Evolutionary conservation across 352 stramenopile genomes (phyloP), one percentile per base, ranked within the genome.

Genomic region (Globisporangium canariense): DNA sequence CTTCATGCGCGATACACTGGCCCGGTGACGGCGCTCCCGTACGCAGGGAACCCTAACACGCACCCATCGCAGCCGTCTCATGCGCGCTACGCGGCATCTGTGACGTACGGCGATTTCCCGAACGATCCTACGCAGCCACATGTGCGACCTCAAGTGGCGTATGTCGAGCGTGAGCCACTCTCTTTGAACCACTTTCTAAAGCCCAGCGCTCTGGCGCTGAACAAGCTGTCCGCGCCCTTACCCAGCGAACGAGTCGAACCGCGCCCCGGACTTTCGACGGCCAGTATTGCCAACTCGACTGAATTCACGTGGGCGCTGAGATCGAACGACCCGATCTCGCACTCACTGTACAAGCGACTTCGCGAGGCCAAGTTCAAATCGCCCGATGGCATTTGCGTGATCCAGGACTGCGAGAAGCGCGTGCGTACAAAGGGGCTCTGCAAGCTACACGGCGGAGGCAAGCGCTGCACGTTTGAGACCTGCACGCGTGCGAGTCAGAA

Each of bases 361-460:
- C 50, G 50, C 14, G 28, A 56, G 9, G 28, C 50, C 50, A 56
- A 56, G 8, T 34, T 56, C 7, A 20, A 56, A 25, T 56, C 50
- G 6, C 13, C 50, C 6, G 28, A 56, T 11, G 28, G 50, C 6
- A 34, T 56, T 7, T 56, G 50, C 16, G 9, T 56, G 22, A 25
- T 41, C 13, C 50, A 56, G 28, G 5, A 40, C 32, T 56, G 50
- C 18, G 14, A 20, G 28, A 41, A 40, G 14, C 50, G 50, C 14
- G 50, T 40, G 50, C 28, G 28, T 28, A 20, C 50, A 16, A 20
- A 22, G 34, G 28, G 50, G 28, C 50, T 56, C 18, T 56, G 50
- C 16, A 40, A 41, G 6, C 28, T 40, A 4, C 50, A 56, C 28
- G 28, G 50, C 3, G 50, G 50, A 38, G 28, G 50, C 6, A 34